These are phyloP conservation scores for Tuber borchii DNA, from an alignment of 495 filamentous ascomycete species.

Conservation along the genomic window DNA sequence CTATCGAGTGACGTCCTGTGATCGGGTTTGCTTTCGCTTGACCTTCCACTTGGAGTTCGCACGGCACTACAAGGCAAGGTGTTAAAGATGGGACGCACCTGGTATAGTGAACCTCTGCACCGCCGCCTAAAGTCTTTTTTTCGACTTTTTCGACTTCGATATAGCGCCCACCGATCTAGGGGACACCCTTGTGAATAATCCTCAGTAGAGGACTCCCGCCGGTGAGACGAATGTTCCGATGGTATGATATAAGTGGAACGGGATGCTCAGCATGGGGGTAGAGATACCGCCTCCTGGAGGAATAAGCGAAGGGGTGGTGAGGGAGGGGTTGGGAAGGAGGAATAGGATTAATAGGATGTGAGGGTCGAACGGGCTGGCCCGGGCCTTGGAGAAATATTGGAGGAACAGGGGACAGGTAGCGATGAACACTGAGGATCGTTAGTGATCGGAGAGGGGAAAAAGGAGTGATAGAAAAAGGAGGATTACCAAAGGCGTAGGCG, in stretches of 20 bases:
- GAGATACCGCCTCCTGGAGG: conserved; percentile 39
- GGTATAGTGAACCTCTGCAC: conserved; percentile 47
- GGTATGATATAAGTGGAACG: conserved; percentile 47
- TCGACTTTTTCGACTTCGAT: conserved; percentile 45
- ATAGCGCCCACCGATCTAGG: conserved; percentile 45
- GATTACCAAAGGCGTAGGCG: conserved; percentile 40
- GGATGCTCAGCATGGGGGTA: conserved; percentile 28
- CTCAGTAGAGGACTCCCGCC: conserved; percentile 46
- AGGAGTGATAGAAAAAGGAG: neutral
- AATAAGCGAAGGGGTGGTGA: conserved; percentile 32
- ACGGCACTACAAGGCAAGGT: neutral
- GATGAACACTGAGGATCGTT: conserved; percentile 48
- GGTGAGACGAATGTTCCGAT: conserved; percentile 45
- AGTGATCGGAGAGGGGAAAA: no score
- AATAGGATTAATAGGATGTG: conserved; percentile 44
- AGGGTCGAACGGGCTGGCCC: conserved; percentile 46
- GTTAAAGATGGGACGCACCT: neutral
- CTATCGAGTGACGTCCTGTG: neutral
- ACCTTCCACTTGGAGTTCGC: neutral
- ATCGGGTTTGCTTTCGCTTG: neutral
- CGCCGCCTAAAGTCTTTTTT: conserved; percentile 44
- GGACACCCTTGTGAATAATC: conserved; percentile 42
- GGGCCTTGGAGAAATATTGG: conserved; percentile 43
- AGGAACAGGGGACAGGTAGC: conserved; percentile 51
- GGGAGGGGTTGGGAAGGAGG: conserved; percentile 44